A percentile compares a stretch with the other conserved stretches of the same genome.
phyloP scores from a whole-genome alignment of 441 rosid genomes.

The Iberis amara region DNA sequence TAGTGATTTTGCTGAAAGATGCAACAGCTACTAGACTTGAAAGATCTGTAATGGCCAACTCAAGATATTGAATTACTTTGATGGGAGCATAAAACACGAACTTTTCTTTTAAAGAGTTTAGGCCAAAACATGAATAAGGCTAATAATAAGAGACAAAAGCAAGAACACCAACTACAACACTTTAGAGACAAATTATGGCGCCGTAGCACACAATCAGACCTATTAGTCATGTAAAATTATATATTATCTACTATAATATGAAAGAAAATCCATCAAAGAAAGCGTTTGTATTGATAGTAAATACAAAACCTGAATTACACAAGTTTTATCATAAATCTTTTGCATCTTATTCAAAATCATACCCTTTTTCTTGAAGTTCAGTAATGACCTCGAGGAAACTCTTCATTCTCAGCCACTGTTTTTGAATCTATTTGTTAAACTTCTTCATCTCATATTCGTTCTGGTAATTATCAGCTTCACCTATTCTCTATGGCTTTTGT shows the following conservation, averaged over 20 bases:
- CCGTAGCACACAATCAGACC: conserved; percentile 6
- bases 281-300: conserved; percentile 12
- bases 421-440: conserved; percentile 58
- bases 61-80: no score
- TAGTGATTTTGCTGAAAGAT: no score
- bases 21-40: background rate
- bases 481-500: conserved; percentile 77
- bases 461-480: conserved; percentile 48
- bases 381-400: conserved; percentile 71
- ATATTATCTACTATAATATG: conserved; percentile 5
- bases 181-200: background rate
- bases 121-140: conserved; percentile 12
- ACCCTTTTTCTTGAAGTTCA: conserved; percentile 76
- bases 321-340: conserved; percentile 1
- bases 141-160: background rate
- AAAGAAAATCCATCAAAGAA: background rate
- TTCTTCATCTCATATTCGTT: conserved; percentile 60
- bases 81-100: background rate
- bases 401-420: conserved; percentile 78
- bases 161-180: conserved; percentile 1
- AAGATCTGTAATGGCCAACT: no score
- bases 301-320: conserved; percentile 19
- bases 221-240: background rate
- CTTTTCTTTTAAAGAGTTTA: background rate
- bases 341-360: conserved; percentile 43